These are phyloP conservation scores for Colletotrichum ledebouriae DNA, from an alignment of 2,329 filamentous ascomycete species.

Conservation along the genomic window DNA sequence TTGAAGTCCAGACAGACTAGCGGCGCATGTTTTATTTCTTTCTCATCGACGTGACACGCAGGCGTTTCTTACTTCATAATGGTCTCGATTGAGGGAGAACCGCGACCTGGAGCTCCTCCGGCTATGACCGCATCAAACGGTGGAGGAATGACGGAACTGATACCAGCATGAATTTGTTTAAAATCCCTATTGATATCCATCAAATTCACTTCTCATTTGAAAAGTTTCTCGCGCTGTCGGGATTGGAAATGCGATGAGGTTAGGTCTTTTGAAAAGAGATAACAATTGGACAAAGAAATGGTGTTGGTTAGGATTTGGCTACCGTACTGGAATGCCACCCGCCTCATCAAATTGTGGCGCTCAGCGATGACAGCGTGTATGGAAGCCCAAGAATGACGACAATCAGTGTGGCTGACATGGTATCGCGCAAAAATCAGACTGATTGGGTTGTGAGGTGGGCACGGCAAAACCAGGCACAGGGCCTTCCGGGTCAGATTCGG, in stretches of 20 bases:
- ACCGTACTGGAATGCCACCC: neutral
- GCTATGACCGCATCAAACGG: neutral
- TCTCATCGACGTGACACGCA: neutral
- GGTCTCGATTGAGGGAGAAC: neutral
- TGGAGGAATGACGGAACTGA: conserved; percentile 19
- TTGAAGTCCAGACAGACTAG: neutral
- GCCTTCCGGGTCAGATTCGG: conserved; percentile 6
- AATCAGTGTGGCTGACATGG: conserved; percentile 15
- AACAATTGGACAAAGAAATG: neutral
- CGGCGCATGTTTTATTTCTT: neutral
- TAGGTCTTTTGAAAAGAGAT: too few species aligned
- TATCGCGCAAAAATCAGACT: conserved; percentile 7
- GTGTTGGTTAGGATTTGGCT: neutral
- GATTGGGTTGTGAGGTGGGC: too few species aligned
- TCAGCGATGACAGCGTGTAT: neutral
- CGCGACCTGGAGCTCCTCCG: neutral
- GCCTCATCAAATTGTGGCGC: conserved; percentile 10
- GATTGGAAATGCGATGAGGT: neutral
- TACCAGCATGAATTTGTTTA: conserved; percentile 35
- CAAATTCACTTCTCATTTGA: conserved; percentile 1
- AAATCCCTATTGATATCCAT: conserved; percentile 38
- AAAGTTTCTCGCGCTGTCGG: neutral
- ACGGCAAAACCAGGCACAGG: conserved; percentile 6
- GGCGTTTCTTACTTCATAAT: conserved; percentile 21
- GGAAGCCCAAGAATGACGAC: conserved; percentile 19